Conservation (phyloP, 2,329 filamentous ascomycete genomes). For the Aspergillus fumigatus region DNA sequence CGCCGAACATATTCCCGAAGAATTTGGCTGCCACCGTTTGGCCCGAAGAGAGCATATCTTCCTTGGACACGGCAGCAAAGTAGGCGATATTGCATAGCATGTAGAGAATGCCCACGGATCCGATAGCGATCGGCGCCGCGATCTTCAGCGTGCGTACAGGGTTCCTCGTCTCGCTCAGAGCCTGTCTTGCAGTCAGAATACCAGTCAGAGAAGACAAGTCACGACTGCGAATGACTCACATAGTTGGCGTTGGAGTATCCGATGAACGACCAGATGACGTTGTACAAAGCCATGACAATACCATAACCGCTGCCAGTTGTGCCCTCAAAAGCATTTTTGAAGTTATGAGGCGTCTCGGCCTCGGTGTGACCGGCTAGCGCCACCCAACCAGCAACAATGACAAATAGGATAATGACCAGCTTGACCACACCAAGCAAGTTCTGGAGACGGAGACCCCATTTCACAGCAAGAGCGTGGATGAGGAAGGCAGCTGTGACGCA, state of each 20-base stretch:
- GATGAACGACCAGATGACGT: constrained; percentile 58
- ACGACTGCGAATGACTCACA: constrained; percentile 31
- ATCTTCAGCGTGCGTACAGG: constrained; percentile 56
- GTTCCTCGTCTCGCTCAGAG: constrained; percentile 53
- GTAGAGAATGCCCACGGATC: constrained; percentile 52
- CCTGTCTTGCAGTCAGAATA: constrained; percentile 15
- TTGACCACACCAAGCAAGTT: constrained; percentile 49
- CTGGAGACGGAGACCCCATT: constrained; percentile 46
- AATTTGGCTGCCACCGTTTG: constrained; percentile 54
- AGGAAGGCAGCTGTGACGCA: constrained; percentile 47
- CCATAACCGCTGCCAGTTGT: constrained; percentile 38
- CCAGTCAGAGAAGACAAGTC: background rate
- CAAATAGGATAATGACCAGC: constrained; percentile 46
- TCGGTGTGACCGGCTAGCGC: constrained; percentile 37
- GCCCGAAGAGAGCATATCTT: constrained; percentile 51
- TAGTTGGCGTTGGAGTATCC: constrained; percentile 63
- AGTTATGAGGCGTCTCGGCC: constrained; percentile 34
- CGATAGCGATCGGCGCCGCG: constrained; percentile 52
- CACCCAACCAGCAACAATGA: constrained; percentile 42
- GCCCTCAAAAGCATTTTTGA: constrained; percentile 36
- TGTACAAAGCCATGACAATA: constrained; percentile 57
- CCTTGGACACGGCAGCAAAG: constrained; percentile 54
- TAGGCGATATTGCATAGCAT: constrained; percentile 57
- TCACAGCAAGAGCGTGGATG: constrained; percentile 45
- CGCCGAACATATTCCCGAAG: constrained; percentile 58